These are phyloP conservation scores for Lodderomyces metapsilosis DNA, from an alignment of 1,139 yeast species.

Conservation along the genomic window DNA sequence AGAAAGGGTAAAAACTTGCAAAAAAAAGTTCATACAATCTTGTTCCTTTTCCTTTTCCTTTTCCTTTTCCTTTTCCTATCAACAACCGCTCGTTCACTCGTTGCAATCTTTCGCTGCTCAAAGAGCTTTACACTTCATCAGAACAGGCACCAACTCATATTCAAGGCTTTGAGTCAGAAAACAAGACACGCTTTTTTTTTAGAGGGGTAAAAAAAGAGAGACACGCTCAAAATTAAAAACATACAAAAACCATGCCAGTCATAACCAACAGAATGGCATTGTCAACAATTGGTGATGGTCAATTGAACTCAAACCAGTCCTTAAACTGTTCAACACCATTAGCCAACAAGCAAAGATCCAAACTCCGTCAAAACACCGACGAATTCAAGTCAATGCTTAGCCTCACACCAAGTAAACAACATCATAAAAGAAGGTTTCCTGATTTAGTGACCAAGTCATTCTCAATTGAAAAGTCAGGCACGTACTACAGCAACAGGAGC, in stretches of 20 bases:
- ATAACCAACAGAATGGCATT: slow-evolving; percentile 33
- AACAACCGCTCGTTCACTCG: too few relatives aligned
- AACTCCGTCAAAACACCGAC: neutral
- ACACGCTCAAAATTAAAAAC: slow-evolving; percentile 1
- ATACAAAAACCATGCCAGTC: slow-evolving; percentile 16
- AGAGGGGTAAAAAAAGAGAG: too few relatives aligned
- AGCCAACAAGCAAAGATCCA: slow-evolving; percentile 3
- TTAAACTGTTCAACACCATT: slow-evolving; percentile 10
- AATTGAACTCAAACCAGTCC: slow-evolving; percentile 21
- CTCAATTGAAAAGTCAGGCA: slow-evolving; percentile 13
- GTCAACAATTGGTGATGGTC: slow-evolving; percentile 35
- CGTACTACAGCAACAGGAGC: slow-evolving; percentile 9
- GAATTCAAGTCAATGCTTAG: slow-evolving; percentile 2
- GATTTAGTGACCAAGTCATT: slow-evolving; percentile 14
- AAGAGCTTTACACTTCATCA: too few relatives aligned
- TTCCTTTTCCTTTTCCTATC: too few relatives aligned
- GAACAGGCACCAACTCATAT: too few relatives aligned
- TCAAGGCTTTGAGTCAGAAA: too few relatives aligned
- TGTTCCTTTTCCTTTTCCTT: too few relatives aligned
- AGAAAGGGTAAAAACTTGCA: too few relatives aligned
- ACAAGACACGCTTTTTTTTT: too few relatives aligned
- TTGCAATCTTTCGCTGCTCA: too few relatives aligned
- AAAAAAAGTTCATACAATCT: too few relatives aligned
- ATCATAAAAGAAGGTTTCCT: slow-evolving; percentile 10
- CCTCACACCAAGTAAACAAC: slow-evolving; percentile 10